phyloP scores from a whole-genome alignment of 805 yeast species.

The Wickerhamiella nectarea region DNA sequence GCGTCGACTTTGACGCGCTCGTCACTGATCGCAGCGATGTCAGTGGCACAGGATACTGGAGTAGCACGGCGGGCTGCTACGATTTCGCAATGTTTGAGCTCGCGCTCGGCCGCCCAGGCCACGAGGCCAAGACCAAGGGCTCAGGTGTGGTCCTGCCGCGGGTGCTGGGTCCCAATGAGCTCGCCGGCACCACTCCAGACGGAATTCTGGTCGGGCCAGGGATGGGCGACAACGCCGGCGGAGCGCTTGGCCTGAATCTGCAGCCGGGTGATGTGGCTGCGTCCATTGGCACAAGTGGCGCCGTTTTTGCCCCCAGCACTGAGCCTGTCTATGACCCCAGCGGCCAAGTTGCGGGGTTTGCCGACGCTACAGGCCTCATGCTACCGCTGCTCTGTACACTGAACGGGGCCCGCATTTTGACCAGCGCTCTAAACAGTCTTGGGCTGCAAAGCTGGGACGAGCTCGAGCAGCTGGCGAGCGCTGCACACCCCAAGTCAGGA shows the following conservation, averaged over 20 bases:
- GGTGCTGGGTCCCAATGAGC: conserved; percentile 13
- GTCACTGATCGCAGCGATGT: conserved; percentile 20
- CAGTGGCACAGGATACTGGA: conserved; percentile 22
- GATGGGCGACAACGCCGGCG: conserved; percentile 22
- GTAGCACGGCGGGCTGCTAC: conserved; percentile 14
- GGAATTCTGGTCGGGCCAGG: conserved; percentile 19
- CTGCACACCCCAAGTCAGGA: conserved; percentile 15
- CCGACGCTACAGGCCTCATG: conserved; percentile 17
- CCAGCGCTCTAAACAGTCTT: conserved; percentile 10
- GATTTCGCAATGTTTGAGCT: conserved; percentile 16
- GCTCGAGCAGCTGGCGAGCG: conserved; percentile 14
- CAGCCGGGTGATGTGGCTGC: conserved; percentile 18
- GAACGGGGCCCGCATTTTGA: conserved; percentile 20
- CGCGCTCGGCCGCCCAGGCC: conserved; percentile 17
- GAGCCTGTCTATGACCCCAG: conserved; percentile 16
- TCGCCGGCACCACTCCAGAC: conserved; percentile 12
- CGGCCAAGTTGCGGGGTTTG: conserved; percentile 20
- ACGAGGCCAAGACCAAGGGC: conserved; percentile 13
- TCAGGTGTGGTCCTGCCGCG: conserved; percentile 17
- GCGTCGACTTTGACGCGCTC: conserved; percentile 16
- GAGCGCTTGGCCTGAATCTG: conserved; percentile 18
- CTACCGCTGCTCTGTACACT: conserved; percentile 20
- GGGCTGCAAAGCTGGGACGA: conserved; percentile 13
- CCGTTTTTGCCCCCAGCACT: conserved; percentile 16
- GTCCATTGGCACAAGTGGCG: conserved; percentile 20